Conservation (phyloP, 345 rosid species). For the Salix udensis region DNA sequence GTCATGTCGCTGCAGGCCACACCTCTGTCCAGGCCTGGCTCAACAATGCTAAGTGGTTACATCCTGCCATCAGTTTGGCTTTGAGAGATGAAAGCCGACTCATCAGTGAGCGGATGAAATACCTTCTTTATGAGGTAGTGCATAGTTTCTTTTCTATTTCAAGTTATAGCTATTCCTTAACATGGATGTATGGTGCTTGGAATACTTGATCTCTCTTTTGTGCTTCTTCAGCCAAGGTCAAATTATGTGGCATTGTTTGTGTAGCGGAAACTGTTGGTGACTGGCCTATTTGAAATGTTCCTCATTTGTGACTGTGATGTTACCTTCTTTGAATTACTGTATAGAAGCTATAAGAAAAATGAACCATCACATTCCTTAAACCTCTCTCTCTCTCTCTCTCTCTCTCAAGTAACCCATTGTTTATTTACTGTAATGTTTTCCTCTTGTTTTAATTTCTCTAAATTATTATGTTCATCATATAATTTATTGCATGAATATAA, state of each 20-base stretch:
- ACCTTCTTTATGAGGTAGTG: slow-evolving; percentile 81
- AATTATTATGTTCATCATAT: too few relatives aligned
- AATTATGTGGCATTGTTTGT: too few relatives aligned
- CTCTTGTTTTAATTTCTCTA: too few relatives aligned
- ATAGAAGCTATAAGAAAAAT: too few relatives aligned
- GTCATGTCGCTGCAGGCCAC: slow-evolving; percentile 68
- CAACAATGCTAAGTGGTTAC: slow-evolving; percentile 78
- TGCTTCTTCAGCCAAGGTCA: not conserved
- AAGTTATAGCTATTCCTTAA: not conserved
- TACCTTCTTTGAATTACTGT: too few relatives aligned
- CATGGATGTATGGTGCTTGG: not conserved
- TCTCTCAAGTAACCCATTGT: too few relatives aligned
- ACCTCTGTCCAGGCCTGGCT: slow-evolving; percentile 64
- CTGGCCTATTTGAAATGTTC: too few relatives aligned
- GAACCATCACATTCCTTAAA: too few relatives aligned
- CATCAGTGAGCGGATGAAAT: slow-evolving; percentile 90
- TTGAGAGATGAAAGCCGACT: slow-evolving; percentile 81
- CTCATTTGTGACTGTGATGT: too few relatives aligned
- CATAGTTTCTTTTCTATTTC: not conserved
- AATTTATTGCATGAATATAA: not conserved
- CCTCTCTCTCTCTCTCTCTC: too few relatives aligned
- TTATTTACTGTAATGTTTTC: too few relatives aligned
- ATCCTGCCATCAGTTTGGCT: slow-evolving; percentile 90
- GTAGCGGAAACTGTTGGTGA: too few relatives aligned
- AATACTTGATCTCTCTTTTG: not conserved